Evolutionary conservation across 176 grass and related monocot species (phyloP), one percentile per base, ranked within the genome.

Genomic region (Calamus simplicifolius): DNA sequence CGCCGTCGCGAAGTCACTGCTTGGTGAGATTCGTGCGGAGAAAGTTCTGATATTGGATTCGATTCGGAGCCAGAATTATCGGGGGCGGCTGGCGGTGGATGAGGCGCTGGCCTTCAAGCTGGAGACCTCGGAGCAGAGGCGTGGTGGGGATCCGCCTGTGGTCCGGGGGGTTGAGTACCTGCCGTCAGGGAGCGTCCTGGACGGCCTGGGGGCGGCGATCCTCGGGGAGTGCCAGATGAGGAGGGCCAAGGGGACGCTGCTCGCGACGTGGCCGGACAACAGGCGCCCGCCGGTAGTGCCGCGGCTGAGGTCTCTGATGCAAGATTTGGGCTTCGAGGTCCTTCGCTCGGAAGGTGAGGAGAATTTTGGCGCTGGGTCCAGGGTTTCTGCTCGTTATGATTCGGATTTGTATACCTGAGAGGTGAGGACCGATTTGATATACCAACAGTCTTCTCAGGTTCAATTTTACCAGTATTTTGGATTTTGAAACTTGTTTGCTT

Each of bases 171-270:
- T 96, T 7, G 72, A 72, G 72, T 75, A 69, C 50, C 65, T 73
- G 1, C 92, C 92, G 64, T 82, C 87, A 0, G 92, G 87, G 12
- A 91, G 83, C 70, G 78, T 97, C 66, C 73, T 85, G 75, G 92
- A 97, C 63, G 86, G 92, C 52, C 69, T 91, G 48, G 84, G 84
- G 38, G 92, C 84, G 4, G 80, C 92, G 4, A 72, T 97, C 63
- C 55, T 91, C 53, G 54, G 65, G 16, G 81, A 97, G 66, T 88
- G 92, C 71, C 80, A 88, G 75, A 82, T 91, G 81, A 83, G 78
- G 59, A 80, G 72, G 31, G 76, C 71, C 31, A 85, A 83, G 57
- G 91, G 80, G 57, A 87, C 80, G 54, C 56, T 90, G 86, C 67
- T 96, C 62, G 75, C 85, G 35, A 85, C 86, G 4, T 91, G 92